These are phyloP conservation scores for Craspedostauros australis DNA, from an alignment of 108 stramenopile species.

Conservation along the genomic window DNA sequence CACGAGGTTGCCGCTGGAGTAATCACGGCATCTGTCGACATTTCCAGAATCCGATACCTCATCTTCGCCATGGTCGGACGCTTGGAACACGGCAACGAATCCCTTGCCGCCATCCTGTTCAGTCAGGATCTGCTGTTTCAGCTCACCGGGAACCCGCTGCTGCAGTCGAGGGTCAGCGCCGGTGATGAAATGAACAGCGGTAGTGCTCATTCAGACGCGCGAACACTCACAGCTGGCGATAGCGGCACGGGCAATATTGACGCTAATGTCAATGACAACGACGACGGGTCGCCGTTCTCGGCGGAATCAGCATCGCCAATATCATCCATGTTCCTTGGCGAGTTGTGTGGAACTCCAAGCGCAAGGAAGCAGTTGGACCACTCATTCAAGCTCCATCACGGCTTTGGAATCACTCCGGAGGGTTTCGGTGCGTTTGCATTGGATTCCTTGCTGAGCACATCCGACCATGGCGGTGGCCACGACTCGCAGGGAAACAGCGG, in stretches of 20 bases:
- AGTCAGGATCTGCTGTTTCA: constrained; percentile 37
- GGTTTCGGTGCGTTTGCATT: constrained; percentile 35
- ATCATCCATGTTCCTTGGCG: constrained; percentile 32
- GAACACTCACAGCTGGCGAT: no score
- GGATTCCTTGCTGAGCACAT: constrained; percentile 28
- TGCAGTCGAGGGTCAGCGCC: not conserved
- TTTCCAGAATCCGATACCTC: constrained; percentile 25
- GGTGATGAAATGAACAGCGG: no score
- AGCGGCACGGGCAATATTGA: no score
- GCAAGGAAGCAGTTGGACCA: constrained; percentile 50
- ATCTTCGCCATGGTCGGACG: constrained; percentile 56
- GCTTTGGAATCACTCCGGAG: constrained; percentile 28
- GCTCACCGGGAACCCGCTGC: constrained; percentile 9
- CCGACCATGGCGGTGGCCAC: constrained; percentile 1
- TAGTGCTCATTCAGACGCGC: no score
- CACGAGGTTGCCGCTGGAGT: constrained; percentile 12
- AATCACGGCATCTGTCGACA: constrained; percentile 8
- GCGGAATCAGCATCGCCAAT: constrained; percentile 4
- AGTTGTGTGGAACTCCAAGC: constrained; percentile 21
- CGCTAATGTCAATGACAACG: not conserved
- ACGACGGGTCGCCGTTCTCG: no score
- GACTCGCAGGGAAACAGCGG: not conserved
- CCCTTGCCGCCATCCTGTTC: constrained; percentile 52
- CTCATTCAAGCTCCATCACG: constrained; percentile 47
- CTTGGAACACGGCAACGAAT: constrained; percentile 58